Percentiles rank a stretch among this genome's conserved stretches.
These are phyloP conservation scores for Heracleum sosnowskyi DNA, from an alignment of 129 eudicot genomes.

Conservation along the genomic window DNA sequence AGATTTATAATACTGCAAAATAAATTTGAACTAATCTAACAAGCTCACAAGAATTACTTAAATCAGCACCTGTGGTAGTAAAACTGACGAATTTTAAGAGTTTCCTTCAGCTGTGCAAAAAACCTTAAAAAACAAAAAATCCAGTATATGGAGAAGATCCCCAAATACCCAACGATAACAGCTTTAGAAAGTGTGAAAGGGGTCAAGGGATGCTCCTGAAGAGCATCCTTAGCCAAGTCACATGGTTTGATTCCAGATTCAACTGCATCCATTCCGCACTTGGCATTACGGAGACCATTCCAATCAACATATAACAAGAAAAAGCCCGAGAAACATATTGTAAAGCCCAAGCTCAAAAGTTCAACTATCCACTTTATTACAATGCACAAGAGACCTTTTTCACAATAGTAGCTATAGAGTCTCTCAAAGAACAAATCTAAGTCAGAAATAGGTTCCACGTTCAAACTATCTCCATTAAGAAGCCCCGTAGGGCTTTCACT, in stretches of 20 bases:
- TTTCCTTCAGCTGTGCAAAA: constrained; percentile 79
- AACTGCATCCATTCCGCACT: constrained; percentile 98
- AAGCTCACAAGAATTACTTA: not conserved
- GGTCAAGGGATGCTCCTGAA: constrained; percentile 78
- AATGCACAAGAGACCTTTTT: constrained; percentile 96
- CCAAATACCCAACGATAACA: constrained; percentile 77
- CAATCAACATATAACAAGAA: constrained; percentile 81
- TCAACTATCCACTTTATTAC: constrained; percentile 95
- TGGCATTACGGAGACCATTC: constrained; percentile 86
- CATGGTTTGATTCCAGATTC: constrained; percentile 89
- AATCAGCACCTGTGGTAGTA: constrained; percentile 62
- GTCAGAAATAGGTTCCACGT: constrained; percentile 67
- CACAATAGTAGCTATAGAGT: constrained; percentile 82
- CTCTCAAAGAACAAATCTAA: constrained; percentile 81
- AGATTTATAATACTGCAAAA: not conserved
- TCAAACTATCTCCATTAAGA: constrained; percentile 72
- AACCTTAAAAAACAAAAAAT: constrained; percentile 74
- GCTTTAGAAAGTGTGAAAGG: constrained; percentile 75
- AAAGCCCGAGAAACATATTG: constrained; percentile 86
- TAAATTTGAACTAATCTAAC: not conserved
- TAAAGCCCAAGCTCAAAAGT: constrained; percentile 75
- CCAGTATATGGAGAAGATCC: constrained; percentile 86
- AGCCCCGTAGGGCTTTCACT: constrained; percentile 93
- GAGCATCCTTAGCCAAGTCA: constrained; percentile 82
- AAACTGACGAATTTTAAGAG: constrained; percentile 69